A percentile compares a stretch with the other conserved stretches of the same genome.
These are phyloP conservation scores for Ascochyta fabae DNA, from an alignment of 2,329 filamentous ascomycete genomes.

Conservation along the genomic window DNA sequence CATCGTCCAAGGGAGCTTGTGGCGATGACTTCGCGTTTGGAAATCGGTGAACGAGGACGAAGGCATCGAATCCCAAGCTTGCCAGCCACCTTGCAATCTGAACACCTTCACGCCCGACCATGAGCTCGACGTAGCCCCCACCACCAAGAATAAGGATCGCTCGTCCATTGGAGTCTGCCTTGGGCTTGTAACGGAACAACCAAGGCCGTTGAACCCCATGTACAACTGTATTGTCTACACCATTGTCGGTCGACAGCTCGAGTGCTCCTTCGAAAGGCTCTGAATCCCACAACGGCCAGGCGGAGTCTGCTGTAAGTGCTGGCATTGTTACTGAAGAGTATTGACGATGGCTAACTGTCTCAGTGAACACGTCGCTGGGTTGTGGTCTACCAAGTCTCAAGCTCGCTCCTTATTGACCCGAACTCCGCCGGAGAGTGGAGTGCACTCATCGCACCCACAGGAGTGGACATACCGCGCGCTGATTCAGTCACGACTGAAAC, in stretches of 20 bases:
- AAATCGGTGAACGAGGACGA: constrained; percentile 29
- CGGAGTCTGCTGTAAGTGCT: constrained; percentile 7
- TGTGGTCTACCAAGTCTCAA: background rate
- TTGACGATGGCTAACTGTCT: background rate
- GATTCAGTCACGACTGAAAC: background rate
- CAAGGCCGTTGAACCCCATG: constrained; percentile 21
- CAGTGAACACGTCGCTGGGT: background rate
- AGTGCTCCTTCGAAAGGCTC: constrained; percentile 22
- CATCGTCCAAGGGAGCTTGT: constrained; percentile 27
- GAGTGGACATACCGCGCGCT: background rate
- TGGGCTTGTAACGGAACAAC: constrained; percentile 24
- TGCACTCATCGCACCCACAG: background rate
- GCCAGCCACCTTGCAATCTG: constrained; percentile 27
- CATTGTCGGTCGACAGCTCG: background rate
- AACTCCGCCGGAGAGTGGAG: background rate
- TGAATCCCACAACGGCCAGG: constrained; percentile 16
- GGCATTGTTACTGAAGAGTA: background rate
- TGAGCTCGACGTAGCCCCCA: constrained; percentile 28
- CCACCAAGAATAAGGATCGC: constrained; percentile 22
- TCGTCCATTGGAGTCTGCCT: constrained; percentile 1
- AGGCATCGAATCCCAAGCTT: constrained; percentile 23
- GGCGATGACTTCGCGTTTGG: constrained; percentile 18
- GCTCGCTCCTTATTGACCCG: constrained; percentile 16
- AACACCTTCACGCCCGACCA: constrained; percentile 29
- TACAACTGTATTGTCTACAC: constrained; percentile 20